A percentile compares a stretch with the other conserved stretches of the same genome.
Evolutionary conservation across 306 rosid genomes (phyloP).

Genomic region (Sophora flavescens): DNA sequence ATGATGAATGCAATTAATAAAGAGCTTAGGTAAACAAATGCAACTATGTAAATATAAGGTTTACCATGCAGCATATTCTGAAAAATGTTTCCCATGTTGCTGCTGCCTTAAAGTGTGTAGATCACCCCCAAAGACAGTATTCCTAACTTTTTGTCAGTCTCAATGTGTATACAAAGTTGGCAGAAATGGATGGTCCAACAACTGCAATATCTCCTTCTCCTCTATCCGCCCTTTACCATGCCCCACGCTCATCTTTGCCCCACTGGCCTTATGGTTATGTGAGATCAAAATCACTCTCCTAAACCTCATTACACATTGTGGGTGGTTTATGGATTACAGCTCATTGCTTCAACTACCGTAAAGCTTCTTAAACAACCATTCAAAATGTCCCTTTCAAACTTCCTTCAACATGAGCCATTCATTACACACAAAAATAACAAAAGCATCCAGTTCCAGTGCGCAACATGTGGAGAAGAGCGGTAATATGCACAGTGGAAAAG

Average conservation of each 20-base stretch:
- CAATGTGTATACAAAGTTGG: constrained; percentile 96
- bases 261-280: too few relatives aligned
- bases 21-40: constrained; percentile 25
- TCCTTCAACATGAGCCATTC: neutral
- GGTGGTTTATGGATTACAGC: too few relatives aligned
- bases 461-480: too few relatives aligned
- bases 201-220: constrained; percentile 93
- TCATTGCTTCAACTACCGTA: too few relatives aligned
- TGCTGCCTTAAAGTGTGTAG: constrained; percentile 67
- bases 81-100: constrained; percentile 97
- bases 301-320: too few relatives aligned
- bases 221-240: constrained; percentile 64
- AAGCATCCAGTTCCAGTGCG: too few relatives aligned
- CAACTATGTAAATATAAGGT: constrained; percentile 35
- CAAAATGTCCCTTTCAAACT: too few relatives aligned
- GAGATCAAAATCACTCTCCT: too few relatives aligned
- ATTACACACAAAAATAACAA: too few relatives aligned
- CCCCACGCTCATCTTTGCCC: too few relatives aligned
- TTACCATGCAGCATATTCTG: constrained; percentile 99
- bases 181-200: constrained; percentile 96
- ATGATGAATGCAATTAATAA: constrained; percentile 15
- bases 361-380: too few relatives aligned
- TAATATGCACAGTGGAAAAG: too few relatives aligned
- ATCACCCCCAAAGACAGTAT: constrained; percentile 98
- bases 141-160: constrained; percentile 76